Percentiles rank a stretch among this genome's conserved stretches.
phyloP scores from a whole-genome alignment of 768 basidiomycete genomes.

The Dendrothele bispora region DNA sequence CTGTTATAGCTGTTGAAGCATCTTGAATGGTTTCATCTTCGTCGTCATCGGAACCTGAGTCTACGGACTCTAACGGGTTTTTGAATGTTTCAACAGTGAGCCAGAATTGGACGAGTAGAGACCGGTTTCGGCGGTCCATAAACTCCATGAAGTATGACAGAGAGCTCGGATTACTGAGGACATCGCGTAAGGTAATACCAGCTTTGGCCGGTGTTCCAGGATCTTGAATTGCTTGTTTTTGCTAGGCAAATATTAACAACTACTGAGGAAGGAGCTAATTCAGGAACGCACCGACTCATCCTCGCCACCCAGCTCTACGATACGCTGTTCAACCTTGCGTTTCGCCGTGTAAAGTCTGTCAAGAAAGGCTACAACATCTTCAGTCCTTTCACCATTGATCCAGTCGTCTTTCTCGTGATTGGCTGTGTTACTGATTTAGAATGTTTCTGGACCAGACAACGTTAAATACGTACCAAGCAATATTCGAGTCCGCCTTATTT shows the following conservation, averaged over 20 bases:
- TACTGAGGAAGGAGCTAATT: neutral
- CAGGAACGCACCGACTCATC: slow-evolving; percentile 53
- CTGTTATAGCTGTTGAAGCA: slow-evolving; percentile 54
- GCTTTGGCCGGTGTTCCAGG: slow-evolving; percentile 35
- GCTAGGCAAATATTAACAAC: neutral
- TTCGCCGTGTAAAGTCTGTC: slow-evolving; percentile 90
- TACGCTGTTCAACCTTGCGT: slow-evolving; percentile 82
- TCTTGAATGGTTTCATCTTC: slow-evolving; percentile 57
- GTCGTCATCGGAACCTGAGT: slow-evolving; percentile 67
- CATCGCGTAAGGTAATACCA: slow-evolving; percentile 66
- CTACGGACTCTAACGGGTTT: slow-evolving; percentile 86
- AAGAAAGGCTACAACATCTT: slow-evolving; percentile 83
- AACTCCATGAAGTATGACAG: slow-evolving; percentile 98
- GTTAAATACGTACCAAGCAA: slow-evolving; percentile 66
- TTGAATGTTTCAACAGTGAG: slow-evolving; percentile 97
- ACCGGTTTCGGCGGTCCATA: slow-evolving; percentile 87
- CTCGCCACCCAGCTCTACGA: slow-evolving; percentile 71
- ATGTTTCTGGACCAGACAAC: no score
- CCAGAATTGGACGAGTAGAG: slow-evolving; percentile 94
- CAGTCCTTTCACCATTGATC: slow-evolving; percentile 84
- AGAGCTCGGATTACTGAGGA: slow-evolving; percentile 86
- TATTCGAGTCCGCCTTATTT: slow-evolving; percentile 79
- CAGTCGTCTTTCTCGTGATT: slow-evolving; percentile 87
- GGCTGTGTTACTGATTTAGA: no score
- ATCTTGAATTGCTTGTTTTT: slow-evolving; percentile 46